phyloP scores from a whole-genome alignment of 148 eudicot species.

The Mesembryanthemum crystallinum region DNA sequence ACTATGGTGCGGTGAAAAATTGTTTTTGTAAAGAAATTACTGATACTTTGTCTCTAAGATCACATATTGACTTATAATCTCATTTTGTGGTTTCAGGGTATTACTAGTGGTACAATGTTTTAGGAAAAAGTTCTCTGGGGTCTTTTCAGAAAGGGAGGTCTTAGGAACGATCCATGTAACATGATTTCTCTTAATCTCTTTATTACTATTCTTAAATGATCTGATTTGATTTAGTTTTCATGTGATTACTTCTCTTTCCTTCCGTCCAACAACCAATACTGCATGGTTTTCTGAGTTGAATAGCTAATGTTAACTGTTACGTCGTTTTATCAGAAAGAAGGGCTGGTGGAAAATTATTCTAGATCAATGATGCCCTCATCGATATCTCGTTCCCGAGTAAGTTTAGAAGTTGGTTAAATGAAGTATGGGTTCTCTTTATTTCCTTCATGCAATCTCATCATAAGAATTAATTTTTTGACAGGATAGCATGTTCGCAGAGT shows the following conservation, averaged over 20 bases:
- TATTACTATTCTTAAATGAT: background rate
- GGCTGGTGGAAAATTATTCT: constrained; percentile 71
- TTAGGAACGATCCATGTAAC: constrained; percentile 86
- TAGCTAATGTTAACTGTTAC: constrained; percentile 32
- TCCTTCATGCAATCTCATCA: constrained; percentile 10
- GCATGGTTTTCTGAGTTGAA: constrained; percentile 31
- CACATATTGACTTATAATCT: constrained; percentile 8
- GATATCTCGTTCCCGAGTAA: constrained; percentile 49
- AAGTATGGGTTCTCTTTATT: background rate
- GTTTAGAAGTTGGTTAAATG: constrained; percentile 9
- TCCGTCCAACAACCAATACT: background rate
- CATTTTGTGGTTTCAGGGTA: constrained; percentile 55
- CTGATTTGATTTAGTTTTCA: background rate
- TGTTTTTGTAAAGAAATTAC: background rate
- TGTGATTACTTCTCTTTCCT: background rate
- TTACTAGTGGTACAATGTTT: constrained; percentile 66
- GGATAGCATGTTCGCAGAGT: constrained; percentile 58
- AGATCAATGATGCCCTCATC: constrained; percentile 46
- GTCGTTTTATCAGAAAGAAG: constrained; percentile 66
- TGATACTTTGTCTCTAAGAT: constrained; percentile 4
- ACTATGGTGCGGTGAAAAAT: constrained; percentile 55
- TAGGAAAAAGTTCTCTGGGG: constrained; percentile 62
- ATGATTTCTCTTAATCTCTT: constrained; percentile 21
- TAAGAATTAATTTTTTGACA: constrained; percentile 30
- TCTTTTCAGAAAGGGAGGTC: constrained; percentile 65